phyloP scores from a whole-genome alignment of 208 protist genomes.

The Trypanosoma rangeli region DNA sequence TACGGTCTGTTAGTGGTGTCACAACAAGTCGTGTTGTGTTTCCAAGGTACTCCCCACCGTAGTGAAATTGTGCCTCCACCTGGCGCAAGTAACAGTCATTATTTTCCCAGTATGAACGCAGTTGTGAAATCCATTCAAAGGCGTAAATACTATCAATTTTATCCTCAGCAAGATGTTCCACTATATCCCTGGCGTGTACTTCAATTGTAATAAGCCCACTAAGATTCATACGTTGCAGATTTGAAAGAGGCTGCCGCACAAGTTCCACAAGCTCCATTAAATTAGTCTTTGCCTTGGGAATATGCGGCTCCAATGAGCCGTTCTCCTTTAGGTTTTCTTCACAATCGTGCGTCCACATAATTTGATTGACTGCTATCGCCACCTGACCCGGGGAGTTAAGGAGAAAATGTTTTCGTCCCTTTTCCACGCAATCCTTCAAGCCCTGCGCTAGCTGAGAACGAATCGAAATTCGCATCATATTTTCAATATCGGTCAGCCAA shows the following conservation, averaged over 20 bases:
- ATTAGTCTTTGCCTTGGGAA: conserved; percentile 83
- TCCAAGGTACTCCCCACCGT: conserved; percentile 97
- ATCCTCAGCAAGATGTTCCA: conserved; percentile 84
- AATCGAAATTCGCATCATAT: conserved; percentile 94
- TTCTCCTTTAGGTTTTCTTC: conserved; percentile 76
- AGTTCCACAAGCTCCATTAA: conserved; percentile 89
- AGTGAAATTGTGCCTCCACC: conserved; percentile 93
- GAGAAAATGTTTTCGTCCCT: conserved; percentile 79
- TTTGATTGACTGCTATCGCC: conserved; percentile 91
- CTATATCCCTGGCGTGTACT: conserved; percentile 96
- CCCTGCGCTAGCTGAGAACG: conserved; percentile 84
- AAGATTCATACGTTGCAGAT: conserved; percentile 92
- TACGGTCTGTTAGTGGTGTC: conserved; percentile 96
- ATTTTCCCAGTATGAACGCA: conserved; percentile 96
- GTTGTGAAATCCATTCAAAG: conserved; percentile 97
- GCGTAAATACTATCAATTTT: conserved; percentile 83
- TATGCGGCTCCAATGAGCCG: conserved; percentile 82
- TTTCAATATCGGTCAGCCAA: conserved; percentile 97
- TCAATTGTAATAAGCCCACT: conserved; percentile 96
- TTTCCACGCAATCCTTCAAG: conserved; percentile 72
- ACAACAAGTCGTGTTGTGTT: conserved; percentile 97
- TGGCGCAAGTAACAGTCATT: conserved; percentile 90
- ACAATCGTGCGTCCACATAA: conserved; percentile 95
- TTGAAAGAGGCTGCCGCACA: conserved; percentile 84
- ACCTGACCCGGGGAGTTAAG: conserved; percentile 87